Percentiles rank a stretch among this genome's conserved stretches.
phyloP scores from a whole-genome alignment of 2,329 filamentous ascomycete species.

The Hypoxylon sp. region DNA sequence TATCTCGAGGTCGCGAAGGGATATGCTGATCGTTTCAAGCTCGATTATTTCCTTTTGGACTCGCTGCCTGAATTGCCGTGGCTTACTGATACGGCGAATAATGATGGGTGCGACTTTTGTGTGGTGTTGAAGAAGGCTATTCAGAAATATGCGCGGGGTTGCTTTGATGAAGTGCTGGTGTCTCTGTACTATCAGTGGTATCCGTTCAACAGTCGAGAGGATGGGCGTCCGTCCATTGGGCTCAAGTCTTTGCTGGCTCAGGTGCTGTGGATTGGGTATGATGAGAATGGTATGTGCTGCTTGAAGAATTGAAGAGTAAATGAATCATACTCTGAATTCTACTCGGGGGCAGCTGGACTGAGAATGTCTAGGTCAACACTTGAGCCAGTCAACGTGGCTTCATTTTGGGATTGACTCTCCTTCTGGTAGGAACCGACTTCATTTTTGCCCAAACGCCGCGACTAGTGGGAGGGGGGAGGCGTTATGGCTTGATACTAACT shows the following conservation, averaged over 20 bases:
- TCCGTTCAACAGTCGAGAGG: neutral
- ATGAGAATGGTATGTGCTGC: slow-evolving; percentile 11
- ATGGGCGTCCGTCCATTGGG: neutral
- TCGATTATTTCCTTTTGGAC: slow-evolving; percentile 14
- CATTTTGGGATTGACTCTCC: slow-evolving; percentile 28
- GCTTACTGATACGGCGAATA: slow-evolving; percentile 5
- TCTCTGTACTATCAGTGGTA: slow-evolving; percentile 5
- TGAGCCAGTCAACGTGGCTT: slow-evolving; percentile 13
- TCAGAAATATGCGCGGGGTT: neutral
- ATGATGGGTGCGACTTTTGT: slow-evolving; percentile 12
- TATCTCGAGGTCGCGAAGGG: slow-evolving; percentile 1
- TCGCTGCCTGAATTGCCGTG: slow-evolving; percentile 11
- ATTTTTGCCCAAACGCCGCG: neutral
- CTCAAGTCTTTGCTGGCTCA: slow-evolving; percentile 6
- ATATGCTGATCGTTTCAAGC: neutral
- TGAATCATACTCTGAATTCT: no score
- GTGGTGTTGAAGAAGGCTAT: slow-evolving; percentile 10
- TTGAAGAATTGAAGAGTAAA: no score
- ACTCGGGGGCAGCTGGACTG: neutral
- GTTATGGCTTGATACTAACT: neutral
- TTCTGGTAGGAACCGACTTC: slow-evolving; percentile 1
- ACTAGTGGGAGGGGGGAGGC: no score
- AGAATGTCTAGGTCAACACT: slow-evolving; percentile 10
- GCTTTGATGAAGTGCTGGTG: neutral
- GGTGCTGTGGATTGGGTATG: slow-evolving; percentile 14